phyloP scores from a whole-genome alignment of 768 basidiomycete species.

The Inosperma sp. region DNA sequence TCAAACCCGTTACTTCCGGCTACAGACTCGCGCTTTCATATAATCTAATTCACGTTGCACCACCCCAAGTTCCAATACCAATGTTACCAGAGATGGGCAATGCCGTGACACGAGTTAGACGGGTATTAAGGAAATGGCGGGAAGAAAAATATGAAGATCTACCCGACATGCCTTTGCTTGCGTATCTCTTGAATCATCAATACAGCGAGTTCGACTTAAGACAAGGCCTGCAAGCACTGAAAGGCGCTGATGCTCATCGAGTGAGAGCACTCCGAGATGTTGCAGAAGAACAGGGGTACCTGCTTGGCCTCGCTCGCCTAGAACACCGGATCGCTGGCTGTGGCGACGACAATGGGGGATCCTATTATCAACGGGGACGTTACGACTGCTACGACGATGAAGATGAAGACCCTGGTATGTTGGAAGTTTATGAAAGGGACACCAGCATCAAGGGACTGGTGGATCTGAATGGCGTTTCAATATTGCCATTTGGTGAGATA shows the following conservation, averaged over 20 bases:
- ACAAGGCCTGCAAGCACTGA: slow-evolving; percentile 26
- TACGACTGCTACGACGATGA: slow-evolving; percentile 19
- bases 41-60: slow-evolving; percentile 42
- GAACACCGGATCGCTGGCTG: slow-evolving; percentile 26
- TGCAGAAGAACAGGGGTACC: slow-evolving; percentile 32
- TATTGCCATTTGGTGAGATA: slow-evolving; percentile 14
- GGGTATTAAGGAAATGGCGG: slow-evolving; percentile 37
- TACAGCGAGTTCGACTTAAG: slow-evolving; percentile 25
- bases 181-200: slow-evolving; percentile 27
- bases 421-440: slow-evolving; percentile 20
- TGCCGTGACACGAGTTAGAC: slow-evolving; percentile 21
- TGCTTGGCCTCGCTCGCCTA: slow-evolving; percentile 35
- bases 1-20: slow-evolving; percentile 45
- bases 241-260: slow-evolving; percentile 37
- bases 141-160: slow-evolving; percentile 17
- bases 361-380: slow-evolving; percentile 14
- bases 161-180: slow-evolving; percentile 19
- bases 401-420: slow-evolving; percentile 19
- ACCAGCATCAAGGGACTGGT: slow-evolving; percentile 27
- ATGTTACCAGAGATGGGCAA: slow-evolving; percentile 24
- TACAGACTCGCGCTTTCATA: slow-evolving; percentile 49
- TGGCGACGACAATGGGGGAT: slow-evolving; percentile 19
- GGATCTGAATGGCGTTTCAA: slow-evolving; percentile 28
- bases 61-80: slow-evolving; percentile 26
- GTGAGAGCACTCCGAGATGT: slow-evolving; percentile 29